Percentiles rank a stretch among this genome's conserved stretches.
Conservation (phyloP, 2,329 filamentous ascomycete genomes). For the Pseudogymnoascus sp. region DNA sequence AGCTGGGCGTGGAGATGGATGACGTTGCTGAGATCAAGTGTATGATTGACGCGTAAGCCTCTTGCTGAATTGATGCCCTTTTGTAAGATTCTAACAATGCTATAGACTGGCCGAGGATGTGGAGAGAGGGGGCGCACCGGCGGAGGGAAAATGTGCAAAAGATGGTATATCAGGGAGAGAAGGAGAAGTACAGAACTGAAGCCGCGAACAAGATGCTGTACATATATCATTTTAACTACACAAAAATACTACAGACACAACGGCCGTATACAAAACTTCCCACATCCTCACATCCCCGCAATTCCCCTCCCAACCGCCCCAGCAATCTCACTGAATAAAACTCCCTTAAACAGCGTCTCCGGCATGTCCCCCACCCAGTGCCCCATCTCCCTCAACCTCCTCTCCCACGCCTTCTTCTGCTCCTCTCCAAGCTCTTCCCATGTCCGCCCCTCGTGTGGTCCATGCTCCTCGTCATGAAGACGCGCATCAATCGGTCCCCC, state of each 20-base stretch:
- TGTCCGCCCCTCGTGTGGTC: conserved; percentile 18
- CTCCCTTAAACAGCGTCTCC: conserved; percentile 25
- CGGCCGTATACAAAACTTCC: neutral
- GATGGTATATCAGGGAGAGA: neutral
- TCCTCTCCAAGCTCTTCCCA: conserved; percentile 24
- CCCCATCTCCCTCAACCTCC: conserved; percentile 24
- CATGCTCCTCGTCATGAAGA: conserved; percentile 20
- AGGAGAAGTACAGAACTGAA: neutral
- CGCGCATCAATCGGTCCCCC: conserved; percentile 14
- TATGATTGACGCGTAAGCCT: neutral
- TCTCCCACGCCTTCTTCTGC: conserved; percentile 24
- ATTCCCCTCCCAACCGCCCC: conserved; percentile 19
- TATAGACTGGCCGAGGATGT: neutral
- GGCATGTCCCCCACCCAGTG: conserved; percentile 26
- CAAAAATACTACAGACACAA: neutral
- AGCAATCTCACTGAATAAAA: conserved; percentile 27
- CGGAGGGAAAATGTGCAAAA: neutral
- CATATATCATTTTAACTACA: neutral
- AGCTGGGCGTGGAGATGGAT: neutral
- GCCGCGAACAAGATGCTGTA: neutral
- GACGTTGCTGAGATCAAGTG: neutral
- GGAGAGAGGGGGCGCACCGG: neutral
- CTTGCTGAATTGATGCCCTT: neutral
- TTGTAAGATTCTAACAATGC: neutral
- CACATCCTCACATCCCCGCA: neutral